Percentiles rank a stretch among this genome's conserved stretches.
Conservation (phyloP, 306 rosid genomes). For the Corylus heterophylla region DNA sequence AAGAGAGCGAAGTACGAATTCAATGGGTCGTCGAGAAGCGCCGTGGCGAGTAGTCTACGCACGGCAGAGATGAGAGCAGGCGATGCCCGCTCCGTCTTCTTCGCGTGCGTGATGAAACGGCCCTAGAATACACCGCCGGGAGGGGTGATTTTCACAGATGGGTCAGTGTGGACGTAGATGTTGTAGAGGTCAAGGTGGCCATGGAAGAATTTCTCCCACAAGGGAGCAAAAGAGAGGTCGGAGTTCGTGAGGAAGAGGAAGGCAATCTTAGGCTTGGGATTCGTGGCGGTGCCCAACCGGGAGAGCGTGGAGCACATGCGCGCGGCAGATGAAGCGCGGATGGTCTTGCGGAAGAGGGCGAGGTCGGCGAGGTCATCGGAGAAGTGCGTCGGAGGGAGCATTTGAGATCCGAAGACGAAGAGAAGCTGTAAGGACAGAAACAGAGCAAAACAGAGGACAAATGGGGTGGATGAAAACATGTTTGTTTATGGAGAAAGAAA, state of each 20-base stretch:
- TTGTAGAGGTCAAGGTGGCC: slow-evolving; percentile 46
- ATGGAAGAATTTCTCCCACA: slow-evolving; percentile 58
- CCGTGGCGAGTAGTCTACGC: slow-evolving; percentile 56
- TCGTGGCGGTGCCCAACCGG: slow-evolving; percentile 23
- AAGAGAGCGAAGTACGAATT: slow-evolving; percentile 54
- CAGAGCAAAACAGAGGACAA: slow-evolving; percentile 36
- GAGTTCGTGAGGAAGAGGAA: slow-evolving; percentile 70
- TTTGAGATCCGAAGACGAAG: slow-evolving; percentile 37
- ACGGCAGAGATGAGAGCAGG: slow-evolving; percentile 58
- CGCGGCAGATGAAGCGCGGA: slow-evolving; percentile 18
- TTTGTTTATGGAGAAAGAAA: background rate
- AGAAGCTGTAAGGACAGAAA: slow-evolving; percentile 41
- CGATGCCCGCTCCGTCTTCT: slow-evolving; percentile 47
- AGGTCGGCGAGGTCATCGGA: slow-evolving; percentile 35
- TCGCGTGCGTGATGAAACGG: slow-evolving; percentile 49
- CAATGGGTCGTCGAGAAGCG: slow-evolving; percentile 50
- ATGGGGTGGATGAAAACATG: slow-evolving; percentile 47
- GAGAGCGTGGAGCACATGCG: slow-evolving; percentile 22
- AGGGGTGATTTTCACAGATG: slow-evolving; percentile 28
- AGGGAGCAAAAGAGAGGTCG: slow-evolving; percentile 57
- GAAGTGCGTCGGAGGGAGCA: slow-evolving; percentile 19
- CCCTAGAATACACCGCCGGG: slow-evolving; percentile 51
- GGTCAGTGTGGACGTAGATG: slow-evolving; percentile 67
- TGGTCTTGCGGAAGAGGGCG: slow-evolving; percentile 43
- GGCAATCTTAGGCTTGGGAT: slow-evolving; percentile 61